Evolutionary conservation across 108 stramenopile genomes (phyloP).

Genomic region (Nitzschia inconspicua): DNA sequence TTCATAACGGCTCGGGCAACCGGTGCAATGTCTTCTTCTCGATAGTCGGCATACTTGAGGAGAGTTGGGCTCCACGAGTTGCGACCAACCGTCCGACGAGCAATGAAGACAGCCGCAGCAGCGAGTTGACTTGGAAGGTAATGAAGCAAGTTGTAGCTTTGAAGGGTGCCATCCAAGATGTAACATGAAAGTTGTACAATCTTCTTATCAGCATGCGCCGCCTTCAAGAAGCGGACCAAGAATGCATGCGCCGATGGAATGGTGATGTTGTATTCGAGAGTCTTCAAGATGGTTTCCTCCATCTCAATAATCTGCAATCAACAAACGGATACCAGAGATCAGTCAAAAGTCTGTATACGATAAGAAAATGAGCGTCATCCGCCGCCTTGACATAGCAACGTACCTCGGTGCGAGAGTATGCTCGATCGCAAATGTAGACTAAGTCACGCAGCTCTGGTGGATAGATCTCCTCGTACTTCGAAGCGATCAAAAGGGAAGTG

Average conservation of each 20-base stretch:
- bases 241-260: slow-evolving; percentile 90
- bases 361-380: background rate
- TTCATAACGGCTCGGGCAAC: slow-evolving; percentile 71
- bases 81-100: slow-evolving; percentile 77
- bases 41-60: slow-evolving; percentile 78
- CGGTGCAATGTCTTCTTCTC: slow-evolving; percentile 74
- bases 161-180: slow-evolving; percentile 91
- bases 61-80: slow-evolving; percentile 93
- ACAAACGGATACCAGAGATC: background rate
- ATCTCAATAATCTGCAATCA: slow-evolving; percentile 84
- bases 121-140: slow-evolving; percentile 90
- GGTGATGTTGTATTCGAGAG: slow-evolving; percentile 88
- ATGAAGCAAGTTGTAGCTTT: slow-evolving; percentile 87
- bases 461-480: slow-evolving; percentile 99
- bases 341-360: background rate
- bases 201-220: slow-evolving; percentile 84
- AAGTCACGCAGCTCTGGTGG: slow-evolving; percentile 97
- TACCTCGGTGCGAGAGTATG: slow-evolving; percentile 51
- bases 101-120: slow-evolving; percentile 89
- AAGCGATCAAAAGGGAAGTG: slow-evolving; percentile 93
- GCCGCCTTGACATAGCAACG: background rate
- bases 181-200: slow-evolving; percentile 92
- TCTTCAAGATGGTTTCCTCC: slow-evolving; percentile 89
- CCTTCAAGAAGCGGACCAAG: slow-evolving; percentile 92
- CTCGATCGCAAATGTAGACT: slow-evolving; percentile 95